These are phyloP conservation scores for Nothophaeocryptopus gaeumannii DNA, from an alignment of 2,329 filamentous ascomycete genomes.

Conservation along the genomic window DNA sequence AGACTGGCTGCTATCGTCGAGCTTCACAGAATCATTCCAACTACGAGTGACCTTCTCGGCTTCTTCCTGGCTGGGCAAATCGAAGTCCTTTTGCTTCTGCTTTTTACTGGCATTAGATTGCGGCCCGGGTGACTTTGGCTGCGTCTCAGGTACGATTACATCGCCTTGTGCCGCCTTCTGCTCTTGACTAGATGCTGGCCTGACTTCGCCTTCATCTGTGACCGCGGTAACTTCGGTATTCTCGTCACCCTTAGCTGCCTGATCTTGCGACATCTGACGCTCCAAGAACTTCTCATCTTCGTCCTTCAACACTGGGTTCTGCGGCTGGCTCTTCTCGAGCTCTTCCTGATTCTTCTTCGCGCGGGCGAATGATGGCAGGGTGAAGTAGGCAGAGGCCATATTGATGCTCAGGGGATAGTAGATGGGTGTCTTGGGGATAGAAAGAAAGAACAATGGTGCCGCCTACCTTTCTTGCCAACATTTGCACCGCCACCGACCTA, in stretches of 20 bases:
- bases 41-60: slow-evolving; percentile 33
- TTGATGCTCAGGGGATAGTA: background rate
- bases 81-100: slow-evolving; percentile 30
- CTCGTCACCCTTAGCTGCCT: slow-evolving; percentile 23
- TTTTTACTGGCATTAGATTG: slow-evolving; percentile 27
- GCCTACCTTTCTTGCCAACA: slow-evolving; percentile 11
- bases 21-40: slow-evolving; percentile 23
- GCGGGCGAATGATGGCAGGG: slow-evolving; percentile 34
- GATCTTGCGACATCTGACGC: slow-evolving; percentile 28
- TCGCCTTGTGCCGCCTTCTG: slow-evolving; percentile 27
- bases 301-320: slow-evolving; percentile 54
- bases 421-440: background rate
- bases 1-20: slow-evolving; percentile 28
- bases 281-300: slow-evolving; percentile 59
- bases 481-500: slow-evolving; percentile 18
- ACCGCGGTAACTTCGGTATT: slow-evolving; percentile 20
- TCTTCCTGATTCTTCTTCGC: slow-evolving; percentile 38
- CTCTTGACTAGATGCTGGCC: slow-evolving; percentile 24
- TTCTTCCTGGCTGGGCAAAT: slow-evolving; percentile 36
- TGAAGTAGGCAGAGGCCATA: slow-evolving; percentile 32
- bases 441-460: slow-evolving; percentile 4
- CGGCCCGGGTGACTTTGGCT: slow-evolving; percentile 16
- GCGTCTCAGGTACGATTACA: slow-evolving; percentile 30
- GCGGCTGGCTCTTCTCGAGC: slow-evolving; percentile 36
- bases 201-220: slow-evolving; percentile 26